Evolutionary conservation across 768 basidiomycete species (phyloP), one percentile per base, ranked within the genome.

Genomic region (Nidularia sp.): DNA sequence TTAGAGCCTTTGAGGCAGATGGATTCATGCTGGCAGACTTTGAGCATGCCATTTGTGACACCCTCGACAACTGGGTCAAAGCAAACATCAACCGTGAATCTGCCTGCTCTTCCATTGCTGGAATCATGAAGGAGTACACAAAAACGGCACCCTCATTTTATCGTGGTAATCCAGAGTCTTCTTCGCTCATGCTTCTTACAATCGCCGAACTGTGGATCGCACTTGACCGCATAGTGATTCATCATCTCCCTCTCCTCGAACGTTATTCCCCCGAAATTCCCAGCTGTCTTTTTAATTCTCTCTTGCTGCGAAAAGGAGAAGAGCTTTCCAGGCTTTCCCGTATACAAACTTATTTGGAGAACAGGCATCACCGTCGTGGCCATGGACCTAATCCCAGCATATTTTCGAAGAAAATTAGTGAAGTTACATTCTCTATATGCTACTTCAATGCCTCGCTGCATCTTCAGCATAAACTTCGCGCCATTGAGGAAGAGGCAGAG

Each of bases 251-350:
- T 2, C 63, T 80, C 7, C 60, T 82, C 4, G 42, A 41, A 0
- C 60, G 72, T 4, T 81, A 77, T 50, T 73, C 77, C 8, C 78
- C 80, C 0, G 78, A 77, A 52, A 60, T 82, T 0, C 67, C 75
- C 0, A 29, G 52, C 2, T 47, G 48, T 3, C 57, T 78, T 22
- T 57, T 80, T n/a, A 65, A 78, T 29, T 53, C 67, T 0, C 66
- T 83, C 22, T 60, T 82, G 6, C 64, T 82, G 2, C 67, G 62
- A 22, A 66, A 63, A 49, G 50, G 60, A 2, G 50, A 58, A 15
- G 52, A 54, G 6, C 51, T 78, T 22, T 49, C 50, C 10, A 63
- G 72, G 3, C 62, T 73, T 13, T 52, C 51, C 6, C 33, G 39
- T 3, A 50, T 68, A 15, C 57, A 66, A 36, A n/a, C 47, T 0